Conservation (phyloP, 2,329 filamentous ascomycete genomes). For the Chaetomiaceae sp. region DNA sequence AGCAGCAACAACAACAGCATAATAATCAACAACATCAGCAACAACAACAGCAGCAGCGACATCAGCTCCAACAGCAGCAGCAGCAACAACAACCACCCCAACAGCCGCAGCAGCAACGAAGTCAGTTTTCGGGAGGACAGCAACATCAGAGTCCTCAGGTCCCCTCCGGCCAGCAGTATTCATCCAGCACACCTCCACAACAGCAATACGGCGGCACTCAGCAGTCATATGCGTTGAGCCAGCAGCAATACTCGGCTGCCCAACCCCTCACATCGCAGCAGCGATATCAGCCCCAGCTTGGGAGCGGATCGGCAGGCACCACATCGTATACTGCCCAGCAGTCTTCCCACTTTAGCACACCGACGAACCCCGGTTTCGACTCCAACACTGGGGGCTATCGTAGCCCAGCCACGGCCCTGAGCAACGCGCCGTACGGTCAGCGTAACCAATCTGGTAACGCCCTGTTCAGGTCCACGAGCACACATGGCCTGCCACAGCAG, state of each 20-base stretch:
- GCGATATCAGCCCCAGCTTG: constrained; percentile 28
- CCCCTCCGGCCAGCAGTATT: constrained; percentile 21
- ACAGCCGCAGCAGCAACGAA: constrained; percentile 15
- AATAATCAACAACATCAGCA: constrained; percentile 22
- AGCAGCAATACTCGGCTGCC: constrained; percentile 17
- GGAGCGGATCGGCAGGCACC: constrained; percentile 21
- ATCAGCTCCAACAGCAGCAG: constrained; percentile 20
- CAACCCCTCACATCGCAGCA: constrained; percentile 27
- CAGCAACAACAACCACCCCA: constrained; percentile 13
- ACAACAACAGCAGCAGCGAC: constrained; percentile 24
- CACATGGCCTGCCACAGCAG: constrained; percentile 23
- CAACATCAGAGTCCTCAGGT: constrained; percentile 10
- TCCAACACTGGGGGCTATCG: constrained; percentile 26
- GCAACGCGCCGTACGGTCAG: constrained; percentile 24
- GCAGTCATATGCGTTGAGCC: constrained; percentile 21
- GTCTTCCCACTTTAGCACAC: constrained; percentile 27
- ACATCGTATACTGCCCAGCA: constrained; percentile 27
- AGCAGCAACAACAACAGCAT: constrained; percentile 23
- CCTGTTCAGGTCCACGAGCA: constrained; percentile 19
- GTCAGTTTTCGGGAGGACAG: constrained; percentile 18
- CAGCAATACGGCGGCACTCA: constrained; percentile 23
- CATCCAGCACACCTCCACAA: constrained; percentile 17
- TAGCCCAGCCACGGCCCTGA: constrained; percentile 19
- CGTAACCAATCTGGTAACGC: constrained; percentile 21
- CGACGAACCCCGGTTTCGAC: constrained; percentile 23